Evolutionary conservation across 1,284 basidiomycete species (phyloP), one percentile per base, ranked within the genome.

Genomic region (Melampsora americana): DNA sequence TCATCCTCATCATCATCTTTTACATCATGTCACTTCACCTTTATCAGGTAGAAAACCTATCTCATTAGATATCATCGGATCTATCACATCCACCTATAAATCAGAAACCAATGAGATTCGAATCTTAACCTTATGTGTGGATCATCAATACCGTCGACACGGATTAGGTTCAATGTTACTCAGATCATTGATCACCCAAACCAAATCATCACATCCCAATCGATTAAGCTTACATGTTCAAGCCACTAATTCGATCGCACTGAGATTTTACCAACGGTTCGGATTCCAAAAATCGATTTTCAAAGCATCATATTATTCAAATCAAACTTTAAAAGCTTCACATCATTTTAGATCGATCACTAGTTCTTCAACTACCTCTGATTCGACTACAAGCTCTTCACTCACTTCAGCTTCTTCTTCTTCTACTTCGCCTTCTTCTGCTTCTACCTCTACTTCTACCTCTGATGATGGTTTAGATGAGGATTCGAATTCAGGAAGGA

Each of bases 41-140:
- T 61, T 72, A 1, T 72, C 69, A 26, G 69, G 69, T 9, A 53
- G 44, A 5, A 72, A 72, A 46, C 69, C 60, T 16, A 72, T 72
- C 44, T 72, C 69, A 14, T 23, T 72, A 5, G 69, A 72, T 39
- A 35, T 72, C 35, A 61, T 72, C 4, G 69, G 69, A 14, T 18
- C 26, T 35, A 72, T 72, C 35, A 65, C 69, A 23, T 60, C 69
- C 18, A 42, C 46, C 7, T 2, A 46, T 3, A 26, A 59, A 26
- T 6, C 46, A n/a, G n/a, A 53, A 14, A 42, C 23, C 0, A 18
- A 39, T 9, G 32, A n/a, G n/a, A 35, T 72, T 1, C n/a, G 60
- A 1, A 72, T 72, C 30, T 46, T 64, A 11, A 72, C 69, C 23
- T 46, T 72, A 28, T 72, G 69, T 30, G 69, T 72, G 5, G 30